Evolutionary conservation across 345 rosid genomes (phyloP), one percentile per base, ranked within the genome.

Genomic region (Mangifera indica): DNA sequence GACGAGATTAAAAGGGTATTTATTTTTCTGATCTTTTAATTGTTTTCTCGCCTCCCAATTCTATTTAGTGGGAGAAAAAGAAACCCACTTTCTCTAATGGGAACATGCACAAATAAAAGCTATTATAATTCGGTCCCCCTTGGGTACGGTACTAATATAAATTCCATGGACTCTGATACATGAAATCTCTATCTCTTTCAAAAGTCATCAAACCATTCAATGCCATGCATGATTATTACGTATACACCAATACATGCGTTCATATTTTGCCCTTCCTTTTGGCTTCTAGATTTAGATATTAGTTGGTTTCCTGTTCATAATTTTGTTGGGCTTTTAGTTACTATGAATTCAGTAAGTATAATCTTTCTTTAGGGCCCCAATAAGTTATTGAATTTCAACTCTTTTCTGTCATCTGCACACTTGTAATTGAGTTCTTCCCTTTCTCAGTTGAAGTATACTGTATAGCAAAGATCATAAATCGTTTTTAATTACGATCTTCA

Each of bases 221-320:
- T 80, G 71, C 79, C 87, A 86, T 86, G 89, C 89, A 86, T 78
- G 77, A 83, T 86, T 74, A 80, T 83, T 83, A 86, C 89, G 85
- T 83, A 81, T 81, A 76, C 84, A 76, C 72, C 70, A 80, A 76
- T 76, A 60, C 76, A 81, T 76, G 80, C 72, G 74, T 73, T 56
- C 70, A 71, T 24, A 44, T 66, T 53, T 24, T 53, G 60, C 24
- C 22, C 58, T n/a, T 22, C 24, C 5, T 10, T 12, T 76, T 14
- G 49, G 24, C 44, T 46, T 48, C 51, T 24, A 20, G 40, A 45
- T 56, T 64, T 52, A 7, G 48, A 32, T 17, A 45, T 60, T 26
- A 48, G 56, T 53, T 49, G 54, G 51, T 42, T 46, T 37, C 42
- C 1, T 37, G 40, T 3, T 37, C 8, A 6, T 21, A n/a, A n/a